Percentiles rank a stretch among this genome's conserved stretches.
Conservation (phyloP, 2,329 filamentous ascomycete genomes). For the Helotiales sp. region DNA sequence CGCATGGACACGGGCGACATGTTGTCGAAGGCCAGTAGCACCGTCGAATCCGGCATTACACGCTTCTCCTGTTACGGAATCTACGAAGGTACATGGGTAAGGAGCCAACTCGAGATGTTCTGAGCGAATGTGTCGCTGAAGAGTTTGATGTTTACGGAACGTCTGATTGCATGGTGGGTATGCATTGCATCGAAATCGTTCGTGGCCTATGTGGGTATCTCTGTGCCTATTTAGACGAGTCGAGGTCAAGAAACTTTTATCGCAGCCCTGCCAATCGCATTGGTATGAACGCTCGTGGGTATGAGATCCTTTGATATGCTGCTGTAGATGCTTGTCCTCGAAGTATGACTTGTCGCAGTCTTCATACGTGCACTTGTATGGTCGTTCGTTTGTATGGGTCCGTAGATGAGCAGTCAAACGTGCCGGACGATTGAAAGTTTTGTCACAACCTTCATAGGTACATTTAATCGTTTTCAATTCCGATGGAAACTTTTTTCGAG, state of each 20-base stretch:
- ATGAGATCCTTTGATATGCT: slow-evolving; percentile 83
- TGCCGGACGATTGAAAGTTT: slow-evolving; percentile 85
- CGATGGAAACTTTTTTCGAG: slow-evolving; percentile 57
- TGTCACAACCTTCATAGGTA: slow-evolving; percentile 70
- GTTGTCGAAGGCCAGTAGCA: slow-evolving; percentile 67
- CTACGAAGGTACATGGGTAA: slow-evolving; percentile 66
- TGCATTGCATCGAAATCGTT: slow-evolving; percentile 72
- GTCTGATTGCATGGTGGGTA: slow-evolving; percentile 70
- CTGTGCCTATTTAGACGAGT: slow-evolving; percentile 76
- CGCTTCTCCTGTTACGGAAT: slow-evolving; percentile 48
- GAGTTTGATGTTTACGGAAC: slow-evolving; percentile 85
- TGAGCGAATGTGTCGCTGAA: slow-evolving; percentile 78
- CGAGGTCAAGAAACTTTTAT: slow-evolving; percentile 78
- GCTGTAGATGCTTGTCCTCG: slow-evolving; percentile 81
- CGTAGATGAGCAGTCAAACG: slow-evolving; percentile 77
- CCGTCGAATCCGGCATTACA: slow-evolving; percentile 76
- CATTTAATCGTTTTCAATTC: slow-evolving; percentile 78
- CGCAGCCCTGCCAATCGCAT: slow-evolving; percentile 73
- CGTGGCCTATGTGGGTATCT: slow-evolving; percentile 74
- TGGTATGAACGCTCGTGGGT: slow-evolving; percentile 67
- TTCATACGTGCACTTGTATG: slow-evolving; percentile 69
- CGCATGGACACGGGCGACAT: slow-evolving; percentile 69
- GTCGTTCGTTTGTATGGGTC: slow-evolving; percentile 82
- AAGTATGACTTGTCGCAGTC: slow-evolving; percentile 83
- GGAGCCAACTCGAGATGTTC: slow-evolving; percentile 73